Conservation (phyloP, 1,284 basidiomycete species). For the Agaricales sp. region DNA sequence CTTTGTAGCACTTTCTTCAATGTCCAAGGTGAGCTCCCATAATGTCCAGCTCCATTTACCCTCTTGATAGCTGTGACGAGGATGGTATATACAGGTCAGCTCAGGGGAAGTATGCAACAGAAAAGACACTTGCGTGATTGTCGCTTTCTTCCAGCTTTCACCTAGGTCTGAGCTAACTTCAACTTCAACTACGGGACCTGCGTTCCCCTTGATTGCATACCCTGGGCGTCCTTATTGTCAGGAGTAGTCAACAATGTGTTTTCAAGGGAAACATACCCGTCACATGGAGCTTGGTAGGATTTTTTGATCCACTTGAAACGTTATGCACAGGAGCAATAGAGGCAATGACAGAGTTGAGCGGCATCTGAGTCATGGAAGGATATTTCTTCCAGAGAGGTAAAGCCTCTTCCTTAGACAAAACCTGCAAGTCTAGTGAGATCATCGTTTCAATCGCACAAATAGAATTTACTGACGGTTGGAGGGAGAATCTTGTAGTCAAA, state of each 20-base stretch:
- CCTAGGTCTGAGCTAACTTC: conserved; percentile 46
- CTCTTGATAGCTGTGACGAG: conserved; percentile 32
- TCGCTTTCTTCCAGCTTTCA: conserved; percentile 36
- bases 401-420: conserved; percentile 34
- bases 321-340: conserved; percentile 23
- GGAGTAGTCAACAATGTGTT: background rate
- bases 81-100: background rate
- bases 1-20: conserved; percentile 21
- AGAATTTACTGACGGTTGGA: conserved; percentile 29
- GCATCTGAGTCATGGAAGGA: conserved; percentile 48
- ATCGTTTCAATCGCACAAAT: background rate
- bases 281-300: background rate
- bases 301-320: conserved; percentile 9
- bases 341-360: conserved; percentile 53
- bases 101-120: background rate
- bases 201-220: conserved; percentile 43
- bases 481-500: conserved; percentile 59
- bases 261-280: background rate
- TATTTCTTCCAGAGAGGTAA: conserved; percentile 29
- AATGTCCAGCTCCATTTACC: conserved; percentile 63
- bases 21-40: conserved; percentile 39
- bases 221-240: conserved; percentile 36
- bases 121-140: conserved; percentile 24
- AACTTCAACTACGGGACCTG: conserved; percentile 34
- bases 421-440: conserved; percentile 18